A percentile compares a stretch with the other conserved stretches of the same genome.
These are phyloP conservation scores for Sherardia arvensis DNA, from an alignment of 257 asterid genomes.

Conservation along the genomic window DNA sequence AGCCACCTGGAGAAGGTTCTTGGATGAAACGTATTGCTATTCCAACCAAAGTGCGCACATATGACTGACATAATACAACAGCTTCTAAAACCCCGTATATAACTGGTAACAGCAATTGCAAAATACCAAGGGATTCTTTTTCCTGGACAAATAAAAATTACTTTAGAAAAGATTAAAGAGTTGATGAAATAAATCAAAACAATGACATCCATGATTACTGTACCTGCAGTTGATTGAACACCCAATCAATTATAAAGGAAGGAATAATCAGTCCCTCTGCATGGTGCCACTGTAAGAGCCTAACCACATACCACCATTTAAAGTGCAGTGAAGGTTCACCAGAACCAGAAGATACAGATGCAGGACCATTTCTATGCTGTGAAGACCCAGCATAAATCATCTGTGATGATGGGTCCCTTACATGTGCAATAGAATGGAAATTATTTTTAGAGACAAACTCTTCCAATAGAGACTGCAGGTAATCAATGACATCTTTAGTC, in stretches of 20 bases:
- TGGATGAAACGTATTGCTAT: slow-evolving; percentile 67
- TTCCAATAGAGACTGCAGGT: slow-evolving; percentile 82
- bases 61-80: slow-evolving; percentile 83
- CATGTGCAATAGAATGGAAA: slow-evolving; percentile 44
- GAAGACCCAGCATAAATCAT: slow-evolving; percentile 53
- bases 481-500: slow-evolving; percentile 92
- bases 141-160: slow-evolving; percentile 51
- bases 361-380: slow-evolving; percentile 48
- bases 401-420: slow-evolving; percentile 64
- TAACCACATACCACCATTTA: slow-evolving; percentile 98
- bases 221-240: slow-evolving; percentile 96
- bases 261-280: slow-evolving; percentile 87
- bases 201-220: neutral
- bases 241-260: slow-evolving; percentile 92
- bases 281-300: slow-evolving; percentile 93
- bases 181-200: neutral
- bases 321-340: slow-evolving; percentile 79
- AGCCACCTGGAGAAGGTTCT: slow-evolving; percentile 98
- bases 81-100: slow-evolving; percentile 84
- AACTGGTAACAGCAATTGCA: slow-evolving; percentile 89
- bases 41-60: slow-evolving; percentile 69
- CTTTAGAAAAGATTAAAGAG: neutral
- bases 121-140: slow-evolving; percentile 67
- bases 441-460: slow-evolving; percentile 65
- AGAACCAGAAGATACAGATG: slow-evolving; percentile 39